Percentiles rank a stretch among this genome's conserved stretches.
Evolutionary conservation across 1,139 yeast genomes (phyloP).

Genomic region (Pichiaceae sp.): DNA sequence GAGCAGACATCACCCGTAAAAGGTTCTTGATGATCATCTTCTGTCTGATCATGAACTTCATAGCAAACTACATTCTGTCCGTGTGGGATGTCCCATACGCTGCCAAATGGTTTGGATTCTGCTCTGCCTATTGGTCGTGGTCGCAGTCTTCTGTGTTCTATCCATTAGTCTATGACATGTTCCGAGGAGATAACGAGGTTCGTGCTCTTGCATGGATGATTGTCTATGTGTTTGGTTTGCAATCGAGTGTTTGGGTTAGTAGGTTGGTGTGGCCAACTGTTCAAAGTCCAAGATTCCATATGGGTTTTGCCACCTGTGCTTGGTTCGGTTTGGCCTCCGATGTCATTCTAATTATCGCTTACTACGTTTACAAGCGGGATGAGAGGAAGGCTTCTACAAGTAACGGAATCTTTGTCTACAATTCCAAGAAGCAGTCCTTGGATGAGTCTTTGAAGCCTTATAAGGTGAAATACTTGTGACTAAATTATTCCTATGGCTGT

Average conservation of each 20-base stretch:
- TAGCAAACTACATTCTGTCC: slow-evolving; percentile 33
- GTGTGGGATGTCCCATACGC: slow-evolving; percentile 38
- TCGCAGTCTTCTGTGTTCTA: slow-evolving; percentile 34
- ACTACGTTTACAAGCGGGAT: slow-evolving; percentile 50
- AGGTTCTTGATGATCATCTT: slow-evolving; percentile 38
- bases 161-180: slow-evolving; percentile 38
- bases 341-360: slow-evolving; percentile 17
- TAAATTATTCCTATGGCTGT: too few species aligned
- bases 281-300: slow-evolving; percentile 41
- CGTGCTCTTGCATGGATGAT: slow-evolving; percentile 37
- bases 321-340: slow-evolving; percentile 19
- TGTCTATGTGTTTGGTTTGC: slow-evolving; percentile 37
- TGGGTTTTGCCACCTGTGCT: slow-evolving; percentile 34
- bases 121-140: slow-evolving; percentile 40
- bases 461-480: not conserved
- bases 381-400: slow-evolving; percentile 43
- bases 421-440: slow-evolving; percentile 22
- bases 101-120: slow-evolving; percentile 43
- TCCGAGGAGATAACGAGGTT: slow-evolving; percentile 35
- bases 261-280: slow-evolving; percentile 44
- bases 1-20: slow-evolving; percentile 40
- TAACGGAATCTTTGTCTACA: slow-evolving; percentile 44
- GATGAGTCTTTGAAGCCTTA: not conserved
- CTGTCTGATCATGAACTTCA: slow-evolving; percentile 31
- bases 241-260: slow-evolving; percentile 33